Conservation (phyloP, 2,329 filamentous ascomycete species). For the Aureobasidium namibiae region DNA sequence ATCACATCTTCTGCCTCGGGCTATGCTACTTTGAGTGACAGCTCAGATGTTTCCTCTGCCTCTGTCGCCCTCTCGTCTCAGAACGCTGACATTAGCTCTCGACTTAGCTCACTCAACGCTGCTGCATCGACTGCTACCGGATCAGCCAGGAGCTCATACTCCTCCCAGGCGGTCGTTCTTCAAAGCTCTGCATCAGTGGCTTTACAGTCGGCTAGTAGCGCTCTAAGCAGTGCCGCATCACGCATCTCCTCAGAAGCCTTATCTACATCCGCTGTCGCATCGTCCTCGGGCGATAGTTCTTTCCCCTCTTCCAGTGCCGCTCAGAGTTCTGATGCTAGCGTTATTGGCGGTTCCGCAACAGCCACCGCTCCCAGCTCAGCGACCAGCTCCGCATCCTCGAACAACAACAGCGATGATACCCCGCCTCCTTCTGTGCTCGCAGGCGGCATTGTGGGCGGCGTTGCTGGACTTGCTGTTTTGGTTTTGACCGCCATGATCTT, state of each 20-base stretch:
- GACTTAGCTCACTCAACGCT: background rate
- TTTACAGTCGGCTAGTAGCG: background rate
- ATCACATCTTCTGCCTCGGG: background rate
- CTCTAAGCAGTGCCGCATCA: background rate
- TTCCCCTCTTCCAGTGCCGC: background rate
- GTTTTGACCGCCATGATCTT: slow-evolving; percentile 44
- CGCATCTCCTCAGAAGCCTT: background rate
- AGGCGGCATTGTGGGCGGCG: slow-evolving; percentile 55
- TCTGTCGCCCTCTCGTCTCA: background rate
- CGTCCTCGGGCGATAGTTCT: background rate
- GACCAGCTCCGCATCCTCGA: background rate
- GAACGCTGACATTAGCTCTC: background rate
- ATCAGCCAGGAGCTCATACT: slow-evolving; percentile 10
- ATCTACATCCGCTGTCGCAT: background rate
- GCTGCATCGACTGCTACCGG: slow-evolving; percentile 4
- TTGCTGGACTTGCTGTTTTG: slow-evolving; percentile 48
- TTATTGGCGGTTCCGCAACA: background rate
- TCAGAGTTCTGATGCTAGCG: background rate
- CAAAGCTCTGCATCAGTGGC: background rate
- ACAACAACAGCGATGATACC: slow-evolving; percentile 18
- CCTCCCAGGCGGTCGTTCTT: background rate
- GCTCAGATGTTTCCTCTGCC: background rate
- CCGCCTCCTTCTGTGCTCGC: slow-evolving; percentile 47
- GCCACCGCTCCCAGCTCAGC: slow-evolving; percentile 7
- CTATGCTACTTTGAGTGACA: background rate